Percentiles rank a stretch among this genome's conserved stretches.
Conservation (phyloP, 108 stramenopile genomes). For the Pseudonitzschia multistriata region DNA sequence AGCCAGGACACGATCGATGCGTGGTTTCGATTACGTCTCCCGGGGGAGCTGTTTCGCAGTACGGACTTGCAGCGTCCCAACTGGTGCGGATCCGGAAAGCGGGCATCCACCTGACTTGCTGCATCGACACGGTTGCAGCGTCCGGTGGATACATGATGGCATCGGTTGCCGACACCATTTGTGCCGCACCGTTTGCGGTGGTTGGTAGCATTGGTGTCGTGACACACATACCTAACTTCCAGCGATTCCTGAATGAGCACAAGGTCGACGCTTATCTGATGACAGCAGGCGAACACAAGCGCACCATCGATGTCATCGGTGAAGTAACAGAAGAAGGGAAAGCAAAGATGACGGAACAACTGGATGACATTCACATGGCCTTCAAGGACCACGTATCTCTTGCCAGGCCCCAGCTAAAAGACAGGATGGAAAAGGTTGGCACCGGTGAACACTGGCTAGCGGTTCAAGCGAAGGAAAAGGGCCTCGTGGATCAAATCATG, state of each 20-base stretch:
- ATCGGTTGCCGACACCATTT: slow-evolving; percentile 58
- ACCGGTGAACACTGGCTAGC: slow-evolving; percentile 80
- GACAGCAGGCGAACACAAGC: slow-evolving; percentile 75
- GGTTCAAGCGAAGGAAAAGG: slow-evolving; percentile 54
- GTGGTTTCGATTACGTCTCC: slow-evolving; percentile 1
- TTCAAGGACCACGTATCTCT: slow-evolving; percentile 68
- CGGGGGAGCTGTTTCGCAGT: slow-evolving; percentile 75
- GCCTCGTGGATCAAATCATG: slow-evolving; percentile 71
- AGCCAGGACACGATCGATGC: slow-evolving; percentile 8
- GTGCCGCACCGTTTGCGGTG: slow-evolving; percentile 80
- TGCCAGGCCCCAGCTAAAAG: slow-evolving; percentile 48
- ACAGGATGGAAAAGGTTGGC: slow-evolving; percentile 64
- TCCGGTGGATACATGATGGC: slow-evolving; percentile 88
- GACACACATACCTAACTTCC: slow-evolving; percentile 69
- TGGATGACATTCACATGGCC: slow-evolving; percentile 70
- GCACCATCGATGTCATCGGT: slow-evolving; percentile 71
- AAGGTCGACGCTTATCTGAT: slow-evolving; percentile 63
- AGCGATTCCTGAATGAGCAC: slow-evolving; percentile 60
- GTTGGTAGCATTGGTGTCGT: slow-evolving; percentile 77
- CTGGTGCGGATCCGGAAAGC: slow-evolving; percentile 57
- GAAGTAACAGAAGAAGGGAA: slow-evolving; percentile 75
- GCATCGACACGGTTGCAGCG: slow-evolving; percentile 62
- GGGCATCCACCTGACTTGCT: slow-evolving; percentile 64
- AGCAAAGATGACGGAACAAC: slow-evolving; percentile 57
- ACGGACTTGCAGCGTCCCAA: slow-evolving; percentile 75